Evolutionary conservation across 108 stramenopile species (phyloP).

Genomic region (Chaetoceros tenuissimus): DNA sequence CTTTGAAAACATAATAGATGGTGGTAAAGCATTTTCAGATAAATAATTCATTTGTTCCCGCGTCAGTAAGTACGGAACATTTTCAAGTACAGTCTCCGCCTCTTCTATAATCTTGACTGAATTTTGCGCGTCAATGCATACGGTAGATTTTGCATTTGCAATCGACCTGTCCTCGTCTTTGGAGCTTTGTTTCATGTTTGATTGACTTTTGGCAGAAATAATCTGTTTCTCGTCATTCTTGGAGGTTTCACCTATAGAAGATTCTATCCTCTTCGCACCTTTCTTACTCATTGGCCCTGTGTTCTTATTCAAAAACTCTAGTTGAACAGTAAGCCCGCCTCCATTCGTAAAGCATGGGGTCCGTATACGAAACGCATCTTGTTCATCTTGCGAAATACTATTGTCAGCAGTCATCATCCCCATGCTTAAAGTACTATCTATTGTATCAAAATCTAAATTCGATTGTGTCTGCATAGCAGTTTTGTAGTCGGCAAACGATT

Average conservation of each 20-base stretch:
- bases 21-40: slow-evolving; percentile 47
- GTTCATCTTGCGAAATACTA: background rate
- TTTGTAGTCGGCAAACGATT: background rate
- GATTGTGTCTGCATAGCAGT: background rate
- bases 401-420: too few relatives aligned
- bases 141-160: background rate
- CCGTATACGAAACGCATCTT: background rate
- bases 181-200: too few relatives aligned
- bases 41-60: slow-evolving; percentile 36
- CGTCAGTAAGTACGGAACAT: slow-evolving; percentile 4
- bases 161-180: background rate
- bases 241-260: too few relatives aligned
- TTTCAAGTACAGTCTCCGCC: background rate
- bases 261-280: too few relatives aligned
- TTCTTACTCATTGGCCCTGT: too few relatives aligned
- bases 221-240: too few relatives aligned
- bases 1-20: slow-evolving; percentile 49
- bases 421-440: too few relatives aligned
- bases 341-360: background rate
- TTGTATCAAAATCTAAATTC: background rate
- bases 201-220: too few relatives aligned
- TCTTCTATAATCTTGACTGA: background rate
- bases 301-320: background rate
- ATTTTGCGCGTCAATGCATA: background rate
- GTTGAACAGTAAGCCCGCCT: background rate